Base-by-base conservation (phyloP, 768 basidiomycete genomes). In the Tricholoma saponaceum region DNA sequence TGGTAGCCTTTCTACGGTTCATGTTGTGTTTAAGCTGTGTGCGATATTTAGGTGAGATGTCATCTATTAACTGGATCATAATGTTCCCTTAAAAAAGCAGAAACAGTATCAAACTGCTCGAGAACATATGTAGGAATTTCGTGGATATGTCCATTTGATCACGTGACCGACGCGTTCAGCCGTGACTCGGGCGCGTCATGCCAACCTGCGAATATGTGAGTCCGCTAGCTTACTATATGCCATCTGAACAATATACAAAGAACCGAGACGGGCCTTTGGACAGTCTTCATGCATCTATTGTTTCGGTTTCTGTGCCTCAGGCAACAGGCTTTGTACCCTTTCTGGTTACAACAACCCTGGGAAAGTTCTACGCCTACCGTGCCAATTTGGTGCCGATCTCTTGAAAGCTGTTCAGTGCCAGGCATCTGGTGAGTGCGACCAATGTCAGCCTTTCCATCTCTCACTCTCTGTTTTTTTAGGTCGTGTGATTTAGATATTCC, bases 1-100 rank as follows among this genome's bases (percentile, higher is more conserved):
- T 82, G 0, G 84, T 83, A 18, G 20, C 20, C 22, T 3, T 47
- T 26, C 3, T 23, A 16, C 5, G 13, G 25, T 20, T 41, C 9
- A 43, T 20, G 41, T 22, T 43, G 7, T 5, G 37, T 39, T 39
- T 39, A 39, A n/a, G 5, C 35, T 39, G 16, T 12, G 18, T 9
- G 8, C n/a, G n/a, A n/a, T 8, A 22, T 23, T 10, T 12, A 44
- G 43, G 43, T 44, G 23, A 23, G 43, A 23, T 22, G n/a, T n/a
- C n/a, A 44, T 13, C 22, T 44, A 23, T 23, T 23, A 22, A 10
- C 3, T 44, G 3, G 20, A 23, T 44, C 20, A 10, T 44, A 23
- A 23, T 23, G 5, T 43, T 5, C 18, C 20, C 18, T 22, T 22
- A 20, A 18, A 14, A 8, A 20, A 43, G 1, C 18, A 20, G 20